Percentiles rank a stretch among this genome's conserved stretches.
Evolutionary conservation across 2,329 filamentous ascomycete species (phyloP).

Genomic region (Fonsecaea monophora): DNA sequence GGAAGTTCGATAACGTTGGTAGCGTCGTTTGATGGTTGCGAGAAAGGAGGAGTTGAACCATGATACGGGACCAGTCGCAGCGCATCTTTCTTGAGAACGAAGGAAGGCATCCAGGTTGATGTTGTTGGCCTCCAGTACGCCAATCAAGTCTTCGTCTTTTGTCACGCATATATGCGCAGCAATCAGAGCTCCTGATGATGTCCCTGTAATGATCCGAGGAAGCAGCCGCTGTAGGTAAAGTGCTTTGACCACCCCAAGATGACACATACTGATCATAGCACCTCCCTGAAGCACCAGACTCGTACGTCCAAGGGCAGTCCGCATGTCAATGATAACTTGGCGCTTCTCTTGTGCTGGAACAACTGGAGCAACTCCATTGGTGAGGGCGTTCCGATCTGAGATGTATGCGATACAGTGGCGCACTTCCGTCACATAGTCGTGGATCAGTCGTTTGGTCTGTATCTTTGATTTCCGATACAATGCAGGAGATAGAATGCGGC

Average conservation of each 20-base stretch:
- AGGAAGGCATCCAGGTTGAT: constrained; percentile 83
- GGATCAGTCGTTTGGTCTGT: constrained; percentile 87
- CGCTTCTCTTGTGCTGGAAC: constrained; percentile 79
- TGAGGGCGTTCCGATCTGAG: constrained; percentile 67
- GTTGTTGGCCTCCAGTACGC: constrained; percentile 69
- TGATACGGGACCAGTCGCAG: constrained; percentile 40
- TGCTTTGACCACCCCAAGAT: constrained; percentile 88
- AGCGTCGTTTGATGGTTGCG: constrained; percentile 69
- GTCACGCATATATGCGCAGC: constrained; percentile 79
- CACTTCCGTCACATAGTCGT: constrained; percentile 86
- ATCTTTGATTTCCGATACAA: constrained; percentile 86
- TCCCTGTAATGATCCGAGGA: constrained; percentile 86
- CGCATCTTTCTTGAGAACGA: constrained; percentile 54
- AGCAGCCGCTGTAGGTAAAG: constrained; percentile 79
- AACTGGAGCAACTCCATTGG: constrained; percentile 51
- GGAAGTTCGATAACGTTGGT: constrained; percentile 75
- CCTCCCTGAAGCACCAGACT: constrained; percentile 88
- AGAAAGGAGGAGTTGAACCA: constrained; percentile 69
- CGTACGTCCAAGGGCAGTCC: constrained; percentile 85
- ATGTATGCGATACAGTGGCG: constrained; percentile 82
- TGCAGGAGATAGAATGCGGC: constrained; percentile 81
- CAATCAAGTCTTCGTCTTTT: constrained; percentile 78
- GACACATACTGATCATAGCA: constrained; percentile 88
- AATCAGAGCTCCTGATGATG: constrained; percentile 86
- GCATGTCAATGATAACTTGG: constrained; percentile 83